Evolutionary conservation across 1,284 basidiomycete genomes (phyloP), one percentile per base, ranked within the genome.

Genomic region (Pyrrhoderma lamaoense): DNA sequence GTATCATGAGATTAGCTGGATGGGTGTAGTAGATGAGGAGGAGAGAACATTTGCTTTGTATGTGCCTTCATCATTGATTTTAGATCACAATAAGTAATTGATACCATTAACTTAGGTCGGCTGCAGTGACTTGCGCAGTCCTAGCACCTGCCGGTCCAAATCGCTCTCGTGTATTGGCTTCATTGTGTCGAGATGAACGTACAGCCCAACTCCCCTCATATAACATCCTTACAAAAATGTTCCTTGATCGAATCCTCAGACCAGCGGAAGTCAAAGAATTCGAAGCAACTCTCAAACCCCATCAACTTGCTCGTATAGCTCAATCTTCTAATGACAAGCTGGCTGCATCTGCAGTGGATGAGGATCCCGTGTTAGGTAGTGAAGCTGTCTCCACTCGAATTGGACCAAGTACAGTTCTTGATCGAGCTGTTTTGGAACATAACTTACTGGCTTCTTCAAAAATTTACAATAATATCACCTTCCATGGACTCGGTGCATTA

Each of bases 371-470:
- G 38, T 64, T 64, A 16, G 54, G 52, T 43, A 58, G 56, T 19
- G 78, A 79, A 45, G 70, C 77, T 4, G 73, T 70, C 42, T 75
- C 72, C 48, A 90, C 77, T 55, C 78, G 88, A 50, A 89, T 81
- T 34, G 89, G 89, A 0, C 93, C 95, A 1, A 85, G 89, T 4
- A 98, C 93, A 8, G 93, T 99, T n/a, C 77, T 99, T 27, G 95
- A 98, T 65, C 80, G 93, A 46, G 96, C 96, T 1, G 90, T 99
- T 44, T 90, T 98, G 81, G 95, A 99, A 65, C 96, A 99, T 70
- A 99, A 99, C 65, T 74, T 99, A 14, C 80, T 96, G 54, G 92
- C 94, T 8, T 93, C 92, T 62, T 95, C 92, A 1, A 90, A 93
- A 64, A 89, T 94, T 45, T 95, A 94, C 65, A 91, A 91, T 64